Evolutionary conservation across 441 rosid species (phyloP), one percentile per base, ranked within the genome.

Genomic region (Macaranga tanarius): DNA sequence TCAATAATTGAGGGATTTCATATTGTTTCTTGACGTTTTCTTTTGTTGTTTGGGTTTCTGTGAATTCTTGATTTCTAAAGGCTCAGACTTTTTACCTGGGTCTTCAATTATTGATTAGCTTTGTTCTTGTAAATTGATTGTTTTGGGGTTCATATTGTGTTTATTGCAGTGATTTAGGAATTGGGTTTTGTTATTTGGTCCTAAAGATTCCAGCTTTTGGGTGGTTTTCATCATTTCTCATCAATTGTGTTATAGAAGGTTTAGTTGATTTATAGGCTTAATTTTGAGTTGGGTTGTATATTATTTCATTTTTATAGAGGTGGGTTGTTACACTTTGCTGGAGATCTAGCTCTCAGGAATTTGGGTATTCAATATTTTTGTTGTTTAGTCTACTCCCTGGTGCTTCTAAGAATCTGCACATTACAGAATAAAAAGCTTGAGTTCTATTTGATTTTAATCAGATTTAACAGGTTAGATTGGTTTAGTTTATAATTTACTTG

Each of bases 401-500:
- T 40, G 42, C 42, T 42, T 22, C 25, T 52, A 23, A 38, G 31
- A 62, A 72, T n/a, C 59, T 71, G 1, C 38, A 31, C 25, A 2
- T 71, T 62, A 1, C 12, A 22, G 61, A 62, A 23, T 19, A 22
- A 22, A 34, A 63, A 38, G 15, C 15, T 25, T 22, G 22, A 22
- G 26, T 31, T 70, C 47, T 31, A 56, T 55, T 66, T 7, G 20
- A 10, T 16, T 20, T 50, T 25, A 22, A 47, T 11, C 40, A 45
- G 5, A 31, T 62, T 28, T 40, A n/a, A 60, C 57, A 70, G 82
- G 76, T 78, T 68, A 67, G 78, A 31, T 19, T 25, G 16, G 28
- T 51, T 51, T 11, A 6, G 1, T 62, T 44, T 63, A 13, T 31
- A 20, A 23, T 19, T 59, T 54, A 25, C 38, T 70, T 62, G 63